Evolutionary conservation across 148 eudicot species (phyloP).

Genomic region (Heliamphora exappendiculata): DNA sequence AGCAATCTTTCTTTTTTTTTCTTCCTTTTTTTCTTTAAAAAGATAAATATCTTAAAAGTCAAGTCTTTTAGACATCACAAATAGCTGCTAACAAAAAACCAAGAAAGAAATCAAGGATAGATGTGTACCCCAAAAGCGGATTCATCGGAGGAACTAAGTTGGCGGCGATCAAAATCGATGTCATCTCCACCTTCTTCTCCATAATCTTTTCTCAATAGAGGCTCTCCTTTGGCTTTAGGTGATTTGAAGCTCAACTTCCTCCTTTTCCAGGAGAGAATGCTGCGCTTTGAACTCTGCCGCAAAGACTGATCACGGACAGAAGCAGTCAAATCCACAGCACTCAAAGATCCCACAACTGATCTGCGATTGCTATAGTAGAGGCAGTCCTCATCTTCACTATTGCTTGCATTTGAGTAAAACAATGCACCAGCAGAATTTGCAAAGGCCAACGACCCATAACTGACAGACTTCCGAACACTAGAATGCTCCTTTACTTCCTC

Average conservation of each 20-base stretch:
- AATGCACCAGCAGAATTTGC: constrained; percentile 43
- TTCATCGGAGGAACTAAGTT: constrained; percentile 53
- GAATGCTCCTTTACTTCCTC: constrained; percentile 42
- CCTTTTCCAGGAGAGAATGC: constrained; percentile 58
- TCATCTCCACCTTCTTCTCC: constrained; percentile 85
- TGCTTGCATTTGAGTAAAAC: constrained; percentile 17
- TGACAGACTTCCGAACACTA: constrained; percentile 24
- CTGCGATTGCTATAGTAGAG: constrained; percentile 41
- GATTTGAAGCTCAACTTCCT: constrained; percentile 63
- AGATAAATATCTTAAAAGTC: no score
- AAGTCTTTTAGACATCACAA: no score
- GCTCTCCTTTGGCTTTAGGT: constrained; percentile 65
- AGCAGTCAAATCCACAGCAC: constrained; percentile 18
- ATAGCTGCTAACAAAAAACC: no score
- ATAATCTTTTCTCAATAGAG: constrained; percentile 54
- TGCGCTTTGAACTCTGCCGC: constrained; percentile 32
- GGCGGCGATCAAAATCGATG: constrained; percentile 75
- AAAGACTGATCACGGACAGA: constrained; percentile 21
- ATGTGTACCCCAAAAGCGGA: constrained; percentile 39
- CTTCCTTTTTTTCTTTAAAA: no score
- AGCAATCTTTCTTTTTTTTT: no score
- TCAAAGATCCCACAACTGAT: constrained; percentile 23
- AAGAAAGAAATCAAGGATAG: not conserved
- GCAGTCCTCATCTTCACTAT: constrained; percentile 38
- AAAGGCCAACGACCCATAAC: constrained; percentile 48